Base-by-base conservation (phyloP, 495 filamentous ascomycete genomes). In the Lasiosphaeria hispida region DNA sequence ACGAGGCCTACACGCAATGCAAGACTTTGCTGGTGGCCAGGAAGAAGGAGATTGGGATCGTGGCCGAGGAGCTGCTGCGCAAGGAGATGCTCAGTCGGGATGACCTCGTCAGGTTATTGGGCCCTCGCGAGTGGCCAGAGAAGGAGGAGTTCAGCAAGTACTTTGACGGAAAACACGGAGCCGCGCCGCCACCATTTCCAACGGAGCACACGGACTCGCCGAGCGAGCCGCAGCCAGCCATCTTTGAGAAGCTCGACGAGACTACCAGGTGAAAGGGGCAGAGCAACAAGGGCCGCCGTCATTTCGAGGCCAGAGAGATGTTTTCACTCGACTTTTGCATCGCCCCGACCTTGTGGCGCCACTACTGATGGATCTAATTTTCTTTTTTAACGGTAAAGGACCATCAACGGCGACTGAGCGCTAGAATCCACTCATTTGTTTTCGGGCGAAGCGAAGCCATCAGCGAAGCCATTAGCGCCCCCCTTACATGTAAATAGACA, bases 21-120 rank as follows among this genome's bases (percentile, higher is more conserved):
- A 85, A 82, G 67, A 85, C 88, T 40, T 80, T 98, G 19, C 77
- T 98, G 47, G 82, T 76, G 1, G 88, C 87, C 72, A 94, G 89
- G 83, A 93, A 96, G 81, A 81, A 84, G 64, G 89, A 96, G 70
- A 75, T 98, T 40, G 91, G 88, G 3, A 71, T 97, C 10, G 85
- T 98, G 10, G 94, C 94, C 0, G 95, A 98, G 77, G 94, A 98
- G 75, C 74, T 98, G 52, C 75, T 98, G 57, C 80, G 74, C 55
- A 97, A 97, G 80, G 94, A 98, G 77, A 86, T 97, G 56, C 79
- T 98, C 23, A 83, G 83, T 13, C 80, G 94, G 49, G 94, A 97
- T 59, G 94, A 98, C 74, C 83, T 98, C 80, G 80, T 97, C 40
- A 80, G 94, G 51, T 75, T 98, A 48, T 77, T 98, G 19, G 94